Evolutionary conservation across 805 yeast species (phyloP).

Genomic region (Wilhelminamyces savonicus): DNA sequence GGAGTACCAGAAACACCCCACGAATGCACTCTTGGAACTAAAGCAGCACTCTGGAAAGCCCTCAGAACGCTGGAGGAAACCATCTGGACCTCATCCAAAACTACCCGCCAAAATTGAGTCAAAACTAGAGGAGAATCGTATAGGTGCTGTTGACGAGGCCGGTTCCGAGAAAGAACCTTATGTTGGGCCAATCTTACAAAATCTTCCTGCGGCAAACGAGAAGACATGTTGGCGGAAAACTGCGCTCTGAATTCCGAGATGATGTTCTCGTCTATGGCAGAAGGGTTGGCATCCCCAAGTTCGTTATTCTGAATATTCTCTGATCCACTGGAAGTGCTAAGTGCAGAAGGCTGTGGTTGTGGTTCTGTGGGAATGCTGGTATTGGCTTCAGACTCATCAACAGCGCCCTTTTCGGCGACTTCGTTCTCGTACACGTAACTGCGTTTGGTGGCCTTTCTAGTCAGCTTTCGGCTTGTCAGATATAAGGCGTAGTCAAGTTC

Average conservation of each 20-base stretch:
- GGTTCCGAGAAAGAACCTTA: too few species aligned
- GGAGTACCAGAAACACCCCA: conserved; percentile 99
- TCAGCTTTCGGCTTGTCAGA: conserved; percentile 50
- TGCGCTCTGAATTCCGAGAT: too few species aligned
- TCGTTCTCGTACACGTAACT: conserved; percentile 7
- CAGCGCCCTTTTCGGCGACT: conserved; percentile 5
- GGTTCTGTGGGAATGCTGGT: too few species aligned
- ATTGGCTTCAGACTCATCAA: too few species aligned
- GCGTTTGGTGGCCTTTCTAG: conserved; percentile 31
- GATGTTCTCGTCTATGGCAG: too few species aligned
- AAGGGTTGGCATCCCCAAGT: too few species aligned
- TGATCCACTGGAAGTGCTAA: too few species aligned
- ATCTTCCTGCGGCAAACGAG: too few species aligned
- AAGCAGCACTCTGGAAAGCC: conserved; percentile 73
- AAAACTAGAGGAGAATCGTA: conserved; percentile 79
- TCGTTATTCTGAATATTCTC: conserved; percentile 34
- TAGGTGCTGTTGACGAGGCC: conserved; percentile 10
- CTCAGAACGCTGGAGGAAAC: conserved; percentile 66
- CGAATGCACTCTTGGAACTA: conserved; percentile 79
- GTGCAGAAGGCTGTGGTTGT: too few species aligned
- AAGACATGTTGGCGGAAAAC: too few species aligned
- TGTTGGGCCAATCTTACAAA: too few species aligned
- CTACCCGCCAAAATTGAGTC: conserved; percentile 82
- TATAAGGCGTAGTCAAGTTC: conserved; percentile 79
- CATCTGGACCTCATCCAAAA: conserved; percentile 94